These are phyloP conservation scores for Cladosporium cucumerinum DNA, from an alignment of 2,329 filamentous ascomycete genomes.

Conservation along the genomic window DNA sequence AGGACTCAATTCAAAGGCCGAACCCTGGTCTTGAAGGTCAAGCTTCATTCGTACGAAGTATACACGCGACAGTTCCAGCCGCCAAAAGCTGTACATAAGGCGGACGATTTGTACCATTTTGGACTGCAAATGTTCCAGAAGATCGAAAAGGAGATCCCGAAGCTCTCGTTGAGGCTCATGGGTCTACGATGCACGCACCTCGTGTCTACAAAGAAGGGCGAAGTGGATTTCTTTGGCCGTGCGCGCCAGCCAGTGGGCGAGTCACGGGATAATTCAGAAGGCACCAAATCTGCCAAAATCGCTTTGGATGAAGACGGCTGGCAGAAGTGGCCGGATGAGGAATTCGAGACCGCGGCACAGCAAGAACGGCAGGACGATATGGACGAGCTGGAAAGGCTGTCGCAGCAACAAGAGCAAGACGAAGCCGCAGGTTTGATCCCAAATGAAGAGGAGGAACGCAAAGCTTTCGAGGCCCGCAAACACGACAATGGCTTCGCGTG, in stretches of 20 bases:
- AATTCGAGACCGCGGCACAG: constrained; percentile 60
- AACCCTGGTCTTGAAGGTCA: constrained; percentile 89
- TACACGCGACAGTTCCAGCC: constrained; percentile 75
- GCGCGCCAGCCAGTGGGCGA: constrained; percentile 27
- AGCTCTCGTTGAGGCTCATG: constrained; percentile 78
- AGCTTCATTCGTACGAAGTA: constrained; percentile 91
- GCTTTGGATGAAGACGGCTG: constrained; percentile 52
- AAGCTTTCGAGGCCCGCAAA: constrained; percentile 23
- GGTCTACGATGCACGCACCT: constrained; percentile 85
- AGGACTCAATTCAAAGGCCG: constrained; percentile 80
- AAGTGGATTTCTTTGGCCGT: constrained; percentile 74
- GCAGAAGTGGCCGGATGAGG: constrained; percentile 67
- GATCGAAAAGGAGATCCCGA: constrained; percentile 76
- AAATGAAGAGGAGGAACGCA: constrained; percentile 19
- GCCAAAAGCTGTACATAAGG: constrained; percentile 66
- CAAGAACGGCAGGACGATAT: constrained; percentile 60
- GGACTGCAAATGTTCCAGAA: constrained; percentile 79
- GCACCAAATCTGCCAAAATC: constrained; percentile 22
- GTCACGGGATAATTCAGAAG: constrained; percentile 30
- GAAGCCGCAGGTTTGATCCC: not conserved
- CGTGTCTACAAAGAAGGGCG: constrained; percentile 77
- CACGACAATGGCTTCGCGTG: constrained; percentile 34
- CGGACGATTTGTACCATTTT: constrained; percentile 80
- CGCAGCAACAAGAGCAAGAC: constrained; percentile 52
- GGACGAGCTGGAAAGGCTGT: constrained; percentile 59